A percentile compares a stretch with the other conserved stretches of the same genome.
phyloP scores from a whole-genome alignment of 208 protist species.

The Angomonas deanei region DNA sequence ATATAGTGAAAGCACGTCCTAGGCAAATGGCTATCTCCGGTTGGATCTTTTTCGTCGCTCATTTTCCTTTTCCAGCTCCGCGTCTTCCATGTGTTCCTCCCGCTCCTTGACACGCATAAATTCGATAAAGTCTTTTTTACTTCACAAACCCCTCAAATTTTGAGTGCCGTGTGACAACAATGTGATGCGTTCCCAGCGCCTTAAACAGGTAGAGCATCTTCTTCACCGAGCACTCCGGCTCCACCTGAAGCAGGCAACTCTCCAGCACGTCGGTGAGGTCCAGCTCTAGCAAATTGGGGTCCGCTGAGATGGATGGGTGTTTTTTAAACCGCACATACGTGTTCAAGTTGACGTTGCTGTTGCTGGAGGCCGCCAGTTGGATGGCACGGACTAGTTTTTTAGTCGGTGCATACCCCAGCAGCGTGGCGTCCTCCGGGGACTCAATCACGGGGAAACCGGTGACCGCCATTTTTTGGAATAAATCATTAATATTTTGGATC shows the following conservation, averaged over 20 bases:
- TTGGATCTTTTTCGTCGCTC: conserved; percentile 8
- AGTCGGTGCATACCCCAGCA: conserved; percentile 63
- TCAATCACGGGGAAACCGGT: conserved; percentile 73
- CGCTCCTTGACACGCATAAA: conserved; percentile 61
- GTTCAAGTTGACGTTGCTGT: conserved; percentile 36
- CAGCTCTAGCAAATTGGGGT: conserved; percentile 30
- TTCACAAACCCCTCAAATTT: conserved; percentile 67
- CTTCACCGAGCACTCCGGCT: conserved; percentile 60
- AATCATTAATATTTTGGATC: conserved; percentile 50
- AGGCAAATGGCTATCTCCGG: background rate
- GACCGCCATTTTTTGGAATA: conserved; percentile 52
- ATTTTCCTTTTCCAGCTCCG: conserved; percentile 23
- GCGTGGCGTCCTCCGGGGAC: conserved; percentile 37
- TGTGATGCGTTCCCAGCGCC: conserved; percentile 60
- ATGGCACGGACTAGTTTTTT: conserved; percentile 58
- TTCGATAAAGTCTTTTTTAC: conserved; percentile 77
- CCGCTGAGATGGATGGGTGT: conserved; percentile 14
- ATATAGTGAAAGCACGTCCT: background rate
- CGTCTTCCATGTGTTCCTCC: conserved; percentile 52
- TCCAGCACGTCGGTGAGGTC: conserved; percentile 53
- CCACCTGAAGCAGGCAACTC: conserved; percentile 56
- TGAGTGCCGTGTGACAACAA: conserved; percentile 56
- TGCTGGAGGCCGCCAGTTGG: conserved; percentile 35
- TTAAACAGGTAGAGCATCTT: conserved; percentile 74
- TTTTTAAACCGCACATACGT: conserved; percentile 43